Conservation (phyloP, 1,284 basidiomycete species). For the Cryptococcus hybrid region DNA sequence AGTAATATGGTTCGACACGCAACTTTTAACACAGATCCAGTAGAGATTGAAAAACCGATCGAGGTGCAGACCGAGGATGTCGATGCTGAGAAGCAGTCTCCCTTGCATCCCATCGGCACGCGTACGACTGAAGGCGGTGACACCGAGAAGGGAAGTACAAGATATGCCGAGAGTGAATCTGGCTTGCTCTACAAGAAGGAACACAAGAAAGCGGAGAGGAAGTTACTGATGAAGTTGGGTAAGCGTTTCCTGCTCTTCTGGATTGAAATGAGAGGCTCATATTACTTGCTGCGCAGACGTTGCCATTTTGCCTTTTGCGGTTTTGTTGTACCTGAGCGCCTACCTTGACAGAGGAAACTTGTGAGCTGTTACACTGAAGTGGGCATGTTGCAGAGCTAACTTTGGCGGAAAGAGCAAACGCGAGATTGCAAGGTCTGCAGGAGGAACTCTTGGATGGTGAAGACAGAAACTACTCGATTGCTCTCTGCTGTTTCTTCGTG, state of each 20-base stretch:
- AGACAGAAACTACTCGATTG: slow-evolving; percentile 49
- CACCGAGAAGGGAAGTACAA: slow-evolving; percentile 17
- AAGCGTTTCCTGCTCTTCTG: background rate
- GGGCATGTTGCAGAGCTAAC: background rate
- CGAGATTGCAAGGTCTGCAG: slow-evolving; percentile 45
- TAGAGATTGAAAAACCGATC: background rate
- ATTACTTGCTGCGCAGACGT: slow-evolving; percentile 9
- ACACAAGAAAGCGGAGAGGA: slow-evolving; percentile 15
- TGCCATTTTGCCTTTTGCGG: background rate
- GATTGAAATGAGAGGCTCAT: too few relatives aligned
- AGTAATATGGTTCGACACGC: slow-evolving; percentile 1
- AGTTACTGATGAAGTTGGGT: background rate
- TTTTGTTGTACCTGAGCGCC: slow-evolving; percentile 48
- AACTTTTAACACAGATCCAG: background rate
- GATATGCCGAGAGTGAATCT: slow-evolving; percentile 28
- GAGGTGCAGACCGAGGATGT: background rate
- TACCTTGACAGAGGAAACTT: slow-evolving; percentile 51
- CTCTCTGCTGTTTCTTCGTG: slow-evolving; percentile 48
- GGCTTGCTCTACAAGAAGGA: slow-evolving; percentile 31
- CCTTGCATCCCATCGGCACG: background rate
- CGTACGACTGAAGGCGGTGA: slow-evolving; percentile 7
- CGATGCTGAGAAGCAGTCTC: background rate
- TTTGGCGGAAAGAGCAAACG: slow-evolving; percentile 33
- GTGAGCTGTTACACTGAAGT: slow-evolving; percentile 15
- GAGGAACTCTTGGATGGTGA: slow-evolving; percentile 32